Percentiles rank a stretch among this genome's conserved stretches.
Evolutionary conservation across 495 filamentous ascomycete genomes (phyloP).

Genomic region (Neurospora terricola): DNA sequence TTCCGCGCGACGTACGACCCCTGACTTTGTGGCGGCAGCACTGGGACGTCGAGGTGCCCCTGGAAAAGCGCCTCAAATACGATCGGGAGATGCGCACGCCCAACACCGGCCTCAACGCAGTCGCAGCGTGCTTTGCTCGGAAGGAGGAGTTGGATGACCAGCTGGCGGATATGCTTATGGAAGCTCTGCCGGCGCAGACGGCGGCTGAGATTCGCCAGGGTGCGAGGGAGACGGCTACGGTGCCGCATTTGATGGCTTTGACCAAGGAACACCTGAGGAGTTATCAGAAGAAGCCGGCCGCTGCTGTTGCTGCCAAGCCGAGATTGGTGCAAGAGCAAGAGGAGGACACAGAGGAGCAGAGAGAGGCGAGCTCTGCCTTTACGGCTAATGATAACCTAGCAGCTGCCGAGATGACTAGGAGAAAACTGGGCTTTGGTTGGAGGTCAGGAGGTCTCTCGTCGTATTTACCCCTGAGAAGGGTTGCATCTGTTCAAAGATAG

Average conservation of each 20-base stretch:
- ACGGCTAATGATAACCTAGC: not conserved
- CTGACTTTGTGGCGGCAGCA: not conserved
- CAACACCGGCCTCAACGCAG: not conserved
- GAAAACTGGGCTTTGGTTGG: not conserved
- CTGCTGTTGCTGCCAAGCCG: not conserved
- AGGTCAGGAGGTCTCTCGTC: not conserved
- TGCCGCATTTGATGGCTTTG: not conserved
- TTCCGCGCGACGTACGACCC: not conserved
- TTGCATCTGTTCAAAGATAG: not conserved
- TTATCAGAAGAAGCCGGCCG: not conserved
- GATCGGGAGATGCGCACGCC: not conserved
- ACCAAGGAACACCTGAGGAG: not conserved
- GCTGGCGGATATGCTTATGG: not conserved
- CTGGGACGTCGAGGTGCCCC: not conserved
- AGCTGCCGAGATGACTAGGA: not conserved
- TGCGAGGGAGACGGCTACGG: not conserved
- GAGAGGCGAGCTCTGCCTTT: not conserved
- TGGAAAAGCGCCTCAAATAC: not conserved
- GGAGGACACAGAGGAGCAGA: not conserved
- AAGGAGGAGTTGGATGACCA: conserved; percentile 1
- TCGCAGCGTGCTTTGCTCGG: not conserved
- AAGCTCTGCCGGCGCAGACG: conserved; percentile 1
- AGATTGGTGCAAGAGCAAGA: not conserved
- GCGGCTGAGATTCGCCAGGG: not conserved
- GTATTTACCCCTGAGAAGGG: not conserved